These are phyloP conservation scores for Hypoxylon sp. DNA, from an alignment of 2,329 filamentous ascomycete genomes.

Conservation along the genomic window DNA sequence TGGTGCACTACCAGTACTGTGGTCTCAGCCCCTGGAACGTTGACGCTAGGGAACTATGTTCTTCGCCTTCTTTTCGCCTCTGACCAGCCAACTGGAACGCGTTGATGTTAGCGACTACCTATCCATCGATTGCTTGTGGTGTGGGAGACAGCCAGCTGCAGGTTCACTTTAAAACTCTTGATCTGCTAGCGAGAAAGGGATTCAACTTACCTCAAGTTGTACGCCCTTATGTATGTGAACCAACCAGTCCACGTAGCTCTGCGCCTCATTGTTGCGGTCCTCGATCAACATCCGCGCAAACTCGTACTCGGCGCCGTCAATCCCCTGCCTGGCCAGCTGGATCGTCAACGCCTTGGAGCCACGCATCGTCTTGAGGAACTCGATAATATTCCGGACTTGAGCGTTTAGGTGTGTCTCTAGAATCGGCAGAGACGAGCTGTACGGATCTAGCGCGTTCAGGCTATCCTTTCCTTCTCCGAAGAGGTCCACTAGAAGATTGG, in stretches of 20 bases:
- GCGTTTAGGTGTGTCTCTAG: constrained; percentile 93
- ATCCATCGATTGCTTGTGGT: constrained; percentile 11
- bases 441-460: constrained; percentile 81
- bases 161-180: background rate
- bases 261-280: constrained; percentile 96
- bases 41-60: constrained; percentile 57
- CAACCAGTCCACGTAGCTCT: constrained; percentile 98
- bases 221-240: constrained; percentile 94
- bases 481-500: constrained; percentile 87
- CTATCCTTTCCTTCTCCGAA: constrained; percentile 79
- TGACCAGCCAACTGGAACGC: constrained; percentile 69
- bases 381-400: constrained; percentile 91
- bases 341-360: constrained; percentile 89
- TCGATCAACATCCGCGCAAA: constrained; percentile 92
- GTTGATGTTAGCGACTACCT: constrained; percentile 31
- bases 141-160: background rate
- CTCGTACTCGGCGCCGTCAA: constrained; percentile 96
- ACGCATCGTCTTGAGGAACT: constrained; percentile 81
- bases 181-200: constrained; percentile 12
- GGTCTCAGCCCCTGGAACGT: constrained; percentile 67
- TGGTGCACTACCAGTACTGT: constrained; percentile 61
- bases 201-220: constrained; percentile 76
- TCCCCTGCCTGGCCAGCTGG: constrained; percentile 88
- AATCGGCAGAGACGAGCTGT: constrained; percentile 79
- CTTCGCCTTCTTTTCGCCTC: constrained; percentile 71